Evolutionary conservation across 2,329 filamentous ascomycete species (phyloP).

Genomic region (Aspergillus nomiae): DNA sequence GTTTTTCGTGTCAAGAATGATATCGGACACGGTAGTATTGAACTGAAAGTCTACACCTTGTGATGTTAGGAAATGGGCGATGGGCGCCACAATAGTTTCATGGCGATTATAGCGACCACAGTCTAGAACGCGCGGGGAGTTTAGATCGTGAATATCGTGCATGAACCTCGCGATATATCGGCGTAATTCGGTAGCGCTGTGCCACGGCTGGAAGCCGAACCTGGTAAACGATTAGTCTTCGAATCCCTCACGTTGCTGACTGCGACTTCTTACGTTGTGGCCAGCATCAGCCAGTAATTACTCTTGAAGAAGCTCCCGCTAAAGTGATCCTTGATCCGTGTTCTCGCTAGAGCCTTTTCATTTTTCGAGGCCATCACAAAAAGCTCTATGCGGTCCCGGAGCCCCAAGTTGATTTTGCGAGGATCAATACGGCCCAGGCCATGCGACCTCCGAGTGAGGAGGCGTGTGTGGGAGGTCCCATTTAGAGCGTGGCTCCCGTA

Average conservation of each 20-base stretch:
- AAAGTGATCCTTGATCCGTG: conserved; percentile 21
- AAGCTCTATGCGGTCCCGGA: conserved; percentile 23
- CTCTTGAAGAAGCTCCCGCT: conserved; percentile 25
- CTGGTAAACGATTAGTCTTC: conserved; percentile 7
- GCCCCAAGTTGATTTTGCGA: conserved; percentile 12
- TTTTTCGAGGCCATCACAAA: conserved; percentile 18
- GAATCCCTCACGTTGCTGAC: not conserved
- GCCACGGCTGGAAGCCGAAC: conserved; percentile 31
- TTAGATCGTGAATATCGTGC: conserved; percentile 23
- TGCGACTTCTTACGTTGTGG: conserved; percentile 21
- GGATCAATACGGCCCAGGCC: conserved; percentile 9
- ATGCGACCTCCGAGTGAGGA: conserved; percentile 13
- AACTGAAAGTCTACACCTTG: conserved; percentile 31
- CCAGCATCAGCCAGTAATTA: conserved; percentile 29
- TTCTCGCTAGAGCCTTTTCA: conserved; percentile 19
- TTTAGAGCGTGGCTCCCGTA: conserved; percentile 2
- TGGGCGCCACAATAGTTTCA: conserved; percentile 28
- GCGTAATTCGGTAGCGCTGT: conserved; percentile 33
- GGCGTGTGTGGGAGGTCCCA: conserved; percentile 13
- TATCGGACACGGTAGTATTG: conserved; percentile 28
- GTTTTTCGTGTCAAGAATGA: conserved; percentile 19
- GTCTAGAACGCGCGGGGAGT: conserved; percentile 21
- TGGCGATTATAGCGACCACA: conserved; percentile 26
- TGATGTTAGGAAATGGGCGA: conserved; percentile 25
- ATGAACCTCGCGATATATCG: conserved; percentile 26